These are phyloP conservation scores for Saccharomyces mikatae DNA, from an alignment of 805 yeast genomes.

Conservation along the genomic window DNA sequence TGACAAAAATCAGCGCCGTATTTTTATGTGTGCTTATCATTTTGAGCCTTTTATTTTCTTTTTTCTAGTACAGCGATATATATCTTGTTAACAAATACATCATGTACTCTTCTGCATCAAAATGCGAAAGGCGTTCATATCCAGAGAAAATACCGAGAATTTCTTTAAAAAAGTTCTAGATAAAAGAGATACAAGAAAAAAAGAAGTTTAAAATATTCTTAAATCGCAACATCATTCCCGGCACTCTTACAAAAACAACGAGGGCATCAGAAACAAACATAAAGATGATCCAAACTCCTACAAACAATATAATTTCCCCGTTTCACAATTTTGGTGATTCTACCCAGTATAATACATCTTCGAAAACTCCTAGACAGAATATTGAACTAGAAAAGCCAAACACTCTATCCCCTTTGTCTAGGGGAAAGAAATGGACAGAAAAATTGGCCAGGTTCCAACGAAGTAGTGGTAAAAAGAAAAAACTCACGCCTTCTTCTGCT, in stretches of 20 bases:
- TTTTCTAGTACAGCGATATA: background rate
- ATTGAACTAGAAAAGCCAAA: background rate
- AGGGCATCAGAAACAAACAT: background rate
- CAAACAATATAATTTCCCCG: slow-evolving; percentile 9
- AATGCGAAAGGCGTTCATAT: background rate
- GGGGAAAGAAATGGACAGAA: slow-evolving; percentile 22
- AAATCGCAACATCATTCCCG: background rate
- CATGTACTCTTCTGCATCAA: background rate
- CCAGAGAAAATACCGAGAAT: background rate
- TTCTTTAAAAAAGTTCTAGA: background rate
- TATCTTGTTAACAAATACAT: background rate
- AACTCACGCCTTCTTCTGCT: slow-evolving; percentile 5
- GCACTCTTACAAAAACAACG: background rate
- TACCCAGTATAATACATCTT: slow-evolving; percentile 5
- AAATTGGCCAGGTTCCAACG: slow-evolving; percentile 15
- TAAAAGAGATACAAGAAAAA: background rate
- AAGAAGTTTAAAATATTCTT: background rate
- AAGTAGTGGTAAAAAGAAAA: slow-evolving; percentile 9
- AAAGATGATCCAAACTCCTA: slow-evolving; percentile 5
- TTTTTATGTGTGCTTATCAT: no score
- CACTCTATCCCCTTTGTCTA: slow-evolving; percentile 14
- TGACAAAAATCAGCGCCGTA: background rate
- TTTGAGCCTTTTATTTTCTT: background rate
- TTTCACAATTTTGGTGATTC: slow-evolving; percentile 13
- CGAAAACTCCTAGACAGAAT: slow-evolving; percentile 5